Evolutionary conservation across 441 rosid genomes (phyloP), one percentile per base, ranked within the genome.

Genomic region (Populus hybrid): DNA sequence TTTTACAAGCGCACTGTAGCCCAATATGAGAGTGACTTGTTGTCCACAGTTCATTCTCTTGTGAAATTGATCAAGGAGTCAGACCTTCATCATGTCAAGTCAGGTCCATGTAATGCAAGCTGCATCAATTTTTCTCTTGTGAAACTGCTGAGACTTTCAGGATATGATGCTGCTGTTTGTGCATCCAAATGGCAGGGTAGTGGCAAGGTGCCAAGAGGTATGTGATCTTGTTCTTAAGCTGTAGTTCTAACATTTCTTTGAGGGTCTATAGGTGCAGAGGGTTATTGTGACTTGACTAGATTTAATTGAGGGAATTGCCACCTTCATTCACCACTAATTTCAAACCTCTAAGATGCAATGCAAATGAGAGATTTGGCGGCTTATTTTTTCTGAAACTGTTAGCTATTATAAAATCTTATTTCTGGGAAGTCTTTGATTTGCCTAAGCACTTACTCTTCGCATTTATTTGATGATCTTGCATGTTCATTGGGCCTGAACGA

Each of bases 131-230:
- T 85, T 84, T 85, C 82, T 53, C 84, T 93, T 77, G 98, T 90
- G 6, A 92, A 95, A 86, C 90, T 87, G 53, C 82, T 93, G 83
- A 85, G 94, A 80, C 89, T 86, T 61, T 89, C 96, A 2, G 97
- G 96, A 42, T 90, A 92, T 66, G 89, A 95, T 83, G 98, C 99
- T 50, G 97, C 91, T 40, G 97, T 95, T 34, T 95, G 99, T 72
- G 77, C 89, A 21, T 87, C 96, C 9, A 88, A 85, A 85, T 95
- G 99, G 97, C 94, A 87, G 85, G 90, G 94, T 69, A 77, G 83
- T 35, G 89, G 91, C 85, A 95, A 90, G 88, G 96, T 93, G 65
- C 98, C 97, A 35, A 98, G 98, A 86, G 99, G 99, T 95, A 89
- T 69, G 74, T 71, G 16, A 68, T 79, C 21, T 71, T 61, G 26